Evolutionary conservation across 2,329 filamentous ascomycete genomes (phyloP).

Genomic region (Pseudogymnoascus destructans): DNA sequence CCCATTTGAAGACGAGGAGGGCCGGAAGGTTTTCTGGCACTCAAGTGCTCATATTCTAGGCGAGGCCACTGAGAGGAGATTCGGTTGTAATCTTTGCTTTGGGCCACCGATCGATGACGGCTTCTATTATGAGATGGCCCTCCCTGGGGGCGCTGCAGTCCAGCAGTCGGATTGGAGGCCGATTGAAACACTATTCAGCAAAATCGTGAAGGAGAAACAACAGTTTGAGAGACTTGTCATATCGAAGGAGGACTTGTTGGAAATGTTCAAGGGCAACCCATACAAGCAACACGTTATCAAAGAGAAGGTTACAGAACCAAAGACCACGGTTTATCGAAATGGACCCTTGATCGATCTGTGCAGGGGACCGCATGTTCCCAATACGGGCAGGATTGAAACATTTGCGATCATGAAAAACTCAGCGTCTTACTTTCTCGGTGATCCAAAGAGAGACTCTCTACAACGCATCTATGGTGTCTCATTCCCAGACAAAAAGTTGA

Average conservation of each 20-base stretch:
- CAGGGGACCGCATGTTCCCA: slow-evolving; percentile 84
- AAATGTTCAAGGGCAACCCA: slow-evolving; percentile 97
- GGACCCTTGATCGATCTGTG: slow-evolving; percentile 92
- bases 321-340: slow-evolving; percentile 80
- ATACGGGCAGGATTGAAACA: slow-evolving; percentile 86
- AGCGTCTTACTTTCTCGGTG: slow-evolving; percentile 80
- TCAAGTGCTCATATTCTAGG: slow-evolving; percentile 92
- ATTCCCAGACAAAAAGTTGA: slow-evolving; percentile 89
- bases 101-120: slow-evolving; percentile 84
- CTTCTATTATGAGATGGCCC: slow-evolving; percentile 96
- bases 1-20: slow-evolving; percentile 58
- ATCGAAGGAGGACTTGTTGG: slow-evolving; percentile 79
- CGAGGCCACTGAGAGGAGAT: slow-evolving; percentile 81
- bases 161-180: slow-evolving; percentile 70
- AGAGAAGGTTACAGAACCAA: slow-evolving; percentile 78
- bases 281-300: slow-evolving; percentile 98
- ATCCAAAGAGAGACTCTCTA: slow-evolving; percentile 84
- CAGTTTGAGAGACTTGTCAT: slow-evolving; percentile 81
- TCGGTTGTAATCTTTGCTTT: slow-evolving; percentile 84
- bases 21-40: slow-evolving; percentile 96
- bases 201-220: slow-evolving; percentile 93
- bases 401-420: slow-evolving; percentile 80
- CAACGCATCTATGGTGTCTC: slow-evolving; percentile 95
- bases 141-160: slow-evolving; percentile 57
- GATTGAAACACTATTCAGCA: slow-evolving; percentile 65